Conservation (phyloP, 2,329 filamentous ascomycete species). For the Pyrenophora tritici-repentis region DNA sequence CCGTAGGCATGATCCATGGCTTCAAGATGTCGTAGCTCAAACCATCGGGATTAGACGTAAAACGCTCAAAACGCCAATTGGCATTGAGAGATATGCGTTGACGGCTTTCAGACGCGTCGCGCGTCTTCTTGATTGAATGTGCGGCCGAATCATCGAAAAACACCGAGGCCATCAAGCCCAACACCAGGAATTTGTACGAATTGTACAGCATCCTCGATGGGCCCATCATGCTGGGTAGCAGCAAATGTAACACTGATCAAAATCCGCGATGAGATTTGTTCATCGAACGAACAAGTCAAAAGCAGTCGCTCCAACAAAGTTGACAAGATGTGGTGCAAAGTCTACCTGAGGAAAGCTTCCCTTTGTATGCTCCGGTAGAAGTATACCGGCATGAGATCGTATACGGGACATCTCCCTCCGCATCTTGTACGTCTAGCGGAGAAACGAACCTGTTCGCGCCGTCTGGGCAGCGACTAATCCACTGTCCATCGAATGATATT, state of each 20-base stretch:
- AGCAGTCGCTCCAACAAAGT: neutral
- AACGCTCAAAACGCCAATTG: slow-evolving; percentile 50
- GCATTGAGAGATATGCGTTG: slow-evolving; percentile 44
- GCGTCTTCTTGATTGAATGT: slow-evolving; percentile 6
- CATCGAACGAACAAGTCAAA: slow-evolving; percentile 10
- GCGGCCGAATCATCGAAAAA: slow-evolving; percentile 11
- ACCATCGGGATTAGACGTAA: slow-evolving; percentile 45
- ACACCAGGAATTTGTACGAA: slow-evolving; percentile 9
- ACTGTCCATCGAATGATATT: slow-evolving; percentile 3
- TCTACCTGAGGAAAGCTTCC: neutral
- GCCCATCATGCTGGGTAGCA: slow-evolving; percentile 2
- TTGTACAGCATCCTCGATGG: slow-evolving; percentile 5
- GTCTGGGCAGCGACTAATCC: slow-evolving; percentile 14
- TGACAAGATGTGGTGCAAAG: neutral
- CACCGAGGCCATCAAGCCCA: slow-evolving; percentile 17
- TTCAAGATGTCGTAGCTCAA: slow-evolving; percentile 48
- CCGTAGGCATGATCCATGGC: slow-evolving; percentile 51
- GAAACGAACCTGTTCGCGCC: slow-evolving; percentile 6
- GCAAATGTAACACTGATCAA: neutral
- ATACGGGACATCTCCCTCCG: slow-evolving; percentile 10
- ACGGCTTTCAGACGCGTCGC: slow-evolving; percentile 14
- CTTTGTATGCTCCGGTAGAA: slow-evolving; percentile 8
- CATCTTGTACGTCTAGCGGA: slow-evolving; percentile 6
- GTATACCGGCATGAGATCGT: neutral
- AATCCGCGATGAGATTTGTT: neutral